phyloP scores from a whole-genome alignment of 225 moss, liverwort and hornwort genomes.

The Physcomitrellopsis africana region DNA sequence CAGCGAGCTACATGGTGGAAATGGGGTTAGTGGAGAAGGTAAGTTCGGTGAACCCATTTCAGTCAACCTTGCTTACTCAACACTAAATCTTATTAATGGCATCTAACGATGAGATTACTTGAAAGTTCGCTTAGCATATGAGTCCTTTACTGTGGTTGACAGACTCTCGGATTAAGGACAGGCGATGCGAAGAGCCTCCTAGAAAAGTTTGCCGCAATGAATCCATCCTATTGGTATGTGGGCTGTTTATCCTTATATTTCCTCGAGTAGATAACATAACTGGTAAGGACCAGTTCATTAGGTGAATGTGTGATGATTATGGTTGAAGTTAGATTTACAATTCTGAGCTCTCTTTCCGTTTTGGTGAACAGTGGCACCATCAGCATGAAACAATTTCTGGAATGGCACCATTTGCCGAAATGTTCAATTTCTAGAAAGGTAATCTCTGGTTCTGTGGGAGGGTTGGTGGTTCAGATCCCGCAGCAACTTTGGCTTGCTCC shows the following conservation, averaged over 20 bases:
- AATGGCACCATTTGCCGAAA: slow-evolving; percentile 59
- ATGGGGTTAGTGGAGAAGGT: slow-evolving; percentile 93
- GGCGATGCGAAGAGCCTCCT: slow-evolving; percentile 66
- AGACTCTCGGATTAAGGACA: slow-evolving; percentile 69
- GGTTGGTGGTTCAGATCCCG: not conserved
- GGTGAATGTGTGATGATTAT: not conserved
- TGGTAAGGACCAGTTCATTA: not conserved
- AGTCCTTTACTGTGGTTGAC: slow-evolving; percentile 27
- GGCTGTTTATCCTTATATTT: slow-evolving; percentile 10
- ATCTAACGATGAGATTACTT: not conserved
- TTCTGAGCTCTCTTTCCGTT: slow-evolving; percentile 18
- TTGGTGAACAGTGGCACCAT: slow-evolving; percentile 68
- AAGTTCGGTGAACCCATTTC: slow-evolving; percentile 7
- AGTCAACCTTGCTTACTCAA: not conserved
- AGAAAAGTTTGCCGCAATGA: slow-evolving; percentile 77
- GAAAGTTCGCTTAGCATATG: slow-evolving; percentile 1
- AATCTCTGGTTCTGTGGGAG: not conserved
- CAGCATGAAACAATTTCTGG: slow-evolving; percentile 62
- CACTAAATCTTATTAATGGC: not conserved
- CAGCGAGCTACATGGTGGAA: slow-evolving; percentile 77
- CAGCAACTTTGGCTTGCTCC: slow-evolving; percentile 7
- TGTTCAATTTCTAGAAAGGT: slow-evolving; percentile 66
- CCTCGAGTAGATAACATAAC: not conserved
- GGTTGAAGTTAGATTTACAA: not conserved
- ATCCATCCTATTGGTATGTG: slow-evolving; percentile 62